A percentile compares a stretch with the other conserved stretches of the same genome.
Conservation (phyloP, 805 yeast genomes). For the Torulaspora microellipsoides region DNA sequence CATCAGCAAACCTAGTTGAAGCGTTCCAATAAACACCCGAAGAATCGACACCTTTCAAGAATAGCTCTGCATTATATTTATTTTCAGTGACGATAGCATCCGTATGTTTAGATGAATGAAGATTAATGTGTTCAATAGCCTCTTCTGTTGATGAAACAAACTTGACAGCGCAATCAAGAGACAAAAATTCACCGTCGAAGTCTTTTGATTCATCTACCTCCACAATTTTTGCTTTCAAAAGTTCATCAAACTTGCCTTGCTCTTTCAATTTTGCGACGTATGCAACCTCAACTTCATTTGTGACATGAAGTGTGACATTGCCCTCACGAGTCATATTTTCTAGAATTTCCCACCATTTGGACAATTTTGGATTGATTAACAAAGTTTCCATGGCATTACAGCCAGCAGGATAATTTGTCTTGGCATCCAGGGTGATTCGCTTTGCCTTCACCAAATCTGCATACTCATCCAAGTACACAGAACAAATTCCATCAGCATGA, state of each 20-base stretch:
- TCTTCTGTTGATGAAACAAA: constrained; percentile 53
- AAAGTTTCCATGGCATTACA: constrained; percentile 94
- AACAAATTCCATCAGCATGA: constrained; percentile 97
- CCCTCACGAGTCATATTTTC: constrained; percentile 51
- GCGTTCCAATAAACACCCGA: constrained; percentile 98
- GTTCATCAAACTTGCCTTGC: constrained; percentile 13
- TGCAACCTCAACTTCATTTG: constrained; percentile 42
- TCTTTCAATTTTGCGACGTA: constrained; percentile 24
- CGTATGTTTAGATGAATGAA: constrained; percentile 94
- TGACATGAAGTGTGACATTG: constrained; percentile 65
- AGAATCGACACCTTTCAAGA: constrained; percentile 83
- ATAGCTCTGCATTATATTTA: constrained; percentile 64
- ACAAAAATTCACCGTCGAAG: constrained; percentile 78
- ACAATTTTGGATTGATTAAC: constrained; percentile 44
- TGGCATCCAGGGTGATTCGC: constrained; percentile 74
- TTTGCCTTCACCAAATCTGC: constrained; percentile 78
- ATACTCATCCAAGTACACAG: constrained; percentile 72
- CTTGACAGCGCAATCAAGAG: constrained; percentile 75
- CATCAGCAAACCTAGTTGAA: constrained; percentile 96
- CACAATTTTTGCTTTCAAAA: constrained; percentile 32
- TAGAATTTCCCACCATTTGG: constrained; percentile 38
- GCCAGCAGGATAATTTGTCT: constrained; percentile 98
- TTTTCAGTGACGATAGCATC: constrained; percentile 84
- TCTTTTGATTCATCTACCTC: constrained; percentile 49
- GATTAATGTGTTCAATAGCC: constrained; percentile 84